phyloP scores from a whole-genome alignment of 2,329 filamentous ascomycete species.

The Epicoccum sorghinum region DNA sequence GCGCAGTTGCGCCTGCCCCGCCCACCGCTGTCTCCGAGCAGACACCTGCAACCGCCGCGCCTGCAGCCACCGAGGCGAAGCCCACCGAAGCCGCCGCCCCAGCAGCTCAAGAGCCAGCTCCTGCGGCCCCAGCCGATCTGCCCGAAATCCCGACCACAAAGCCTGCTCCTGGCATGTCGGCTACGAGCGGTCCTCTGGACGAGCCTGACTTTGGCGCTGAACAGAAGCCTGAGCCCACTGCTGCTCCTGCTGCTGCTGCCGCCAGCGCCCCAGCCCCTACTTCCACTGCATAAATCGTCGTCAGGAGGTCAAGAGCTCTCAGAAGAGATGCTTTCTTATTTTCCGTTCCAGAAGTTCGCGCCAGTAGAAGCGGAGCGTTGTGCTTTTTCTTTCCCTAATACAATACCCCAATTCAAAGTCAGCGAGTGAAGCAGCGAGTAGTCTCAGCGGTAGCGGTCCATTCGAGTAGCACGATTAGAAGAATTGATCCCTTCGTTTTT shows the following conservation, averaged over 20 bases:
- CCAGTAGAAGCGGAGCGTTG: background rate
- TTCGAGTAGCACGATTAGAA: slow-evolving; percentile 5
- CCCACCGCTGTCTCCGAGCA: slow-evolving; percentile 37
- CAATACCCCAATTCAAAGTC: slow-evolving; percentile 40
- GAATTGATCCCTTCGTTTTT: background rate
- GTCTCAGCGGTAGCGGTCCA: background rate
- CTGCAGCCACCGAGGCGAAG: slow-evolving; percentile 27
- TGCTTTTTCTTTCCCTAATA: slow-evolving; percentile 34
- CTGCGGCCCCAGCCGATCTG: slow-evolving; percentile 14
- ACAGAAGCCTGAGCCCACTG: slow-evolving; percentile 25
- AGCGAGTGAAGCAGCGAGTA: slow-evolving; percentile 19
- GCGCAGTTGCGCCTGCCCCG: slow-evolving; percentile 37
- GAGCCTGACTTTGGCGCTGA: slow-evolving; percentile 37
- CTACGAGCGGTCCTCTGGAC: slow-evolving; percentile 48
- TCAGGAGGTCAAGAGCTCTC: background rate
- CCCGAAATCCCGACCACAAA: slow-evolving; percentile 29
- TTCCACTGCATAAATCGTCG: slow-evolving; percentile 2
- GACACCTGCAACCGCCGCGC: slow-evolving; percentile 24
- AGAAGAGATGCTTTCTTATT: background rate
- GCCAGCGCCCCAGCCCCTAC: slow-evolving; percentile 22
- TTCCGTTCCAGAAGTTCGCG: no score
- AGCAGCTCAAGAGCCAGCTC: slow-evolving; percentile 8
- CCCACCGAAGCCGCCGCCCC: slow-evolving; percentile 16
- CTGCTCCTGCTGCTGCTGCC: slow-evolving; percentile 11
- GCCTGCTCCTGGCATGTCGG: slow-evolving; percentile 47